Conservation (phyloP, 2,329 filamentous ascomycete genomes). For the Ceratocystis ficicola region DNA sequence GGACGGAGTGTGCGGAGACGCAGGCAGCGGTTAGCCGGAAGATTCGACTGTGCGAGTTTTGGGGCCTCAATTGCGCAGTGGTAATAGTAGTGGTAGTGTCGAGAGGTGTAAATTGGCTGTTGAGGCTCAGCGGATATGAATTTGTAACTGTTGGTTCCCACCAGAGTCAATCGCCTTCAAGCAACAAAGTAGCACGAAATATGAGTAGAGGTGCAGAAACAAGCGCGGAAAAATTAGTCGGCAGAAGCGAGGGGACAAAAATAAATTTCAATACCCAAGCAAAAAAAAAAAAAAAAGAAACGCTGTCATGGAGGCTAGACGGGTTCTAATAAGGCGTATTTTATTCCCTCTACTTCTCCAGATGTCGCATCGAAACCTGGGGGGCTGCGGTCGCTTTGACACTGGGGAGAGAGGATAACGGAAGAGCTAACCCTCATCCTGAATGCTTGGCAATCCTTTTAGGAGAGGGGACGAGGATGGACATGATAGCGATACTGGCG, state of each 20-base stretch:
- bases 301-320: neutral
- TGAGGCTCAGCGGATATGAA: too few species aligned
- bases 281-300: conserved; percentile 7
- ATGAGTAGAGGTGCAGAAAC: neutral
- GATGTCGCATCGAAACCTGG: conserved; percentile 1
- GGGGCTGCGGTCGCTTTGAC: neutral
- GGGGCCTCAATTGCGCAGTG: too few species aligned
- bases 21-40: neutral
- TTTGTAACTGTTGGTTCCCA: neutral
- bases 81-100: too few species aligned
- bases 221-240: conserved; percentile 1
- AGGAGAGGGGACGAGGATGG: neutral
- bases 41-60: neutral
- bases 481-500: neutral
- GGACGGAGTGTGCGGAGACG: neutral
- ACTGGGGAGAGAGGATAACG: neutral
- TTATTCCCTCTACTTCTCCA: conserved; percentile 2
- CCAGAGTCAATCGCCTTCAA: neutral
- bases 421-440: conserved; percentile 3
- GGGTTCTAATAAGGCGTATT: conserved; percentile 2
- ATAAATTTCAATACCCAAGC: neutral
- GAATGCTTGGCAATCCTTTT: conserved; percentile 7
- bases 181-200: neutral
- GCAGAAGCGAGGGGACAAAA: conserved; percentile 1
- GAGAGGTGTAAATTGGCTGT: too few species aligned